Evolutionary conservation across 1,139 yeast species (phyloP).

Genomic region (Kluyveromyces sp.): DNA sequence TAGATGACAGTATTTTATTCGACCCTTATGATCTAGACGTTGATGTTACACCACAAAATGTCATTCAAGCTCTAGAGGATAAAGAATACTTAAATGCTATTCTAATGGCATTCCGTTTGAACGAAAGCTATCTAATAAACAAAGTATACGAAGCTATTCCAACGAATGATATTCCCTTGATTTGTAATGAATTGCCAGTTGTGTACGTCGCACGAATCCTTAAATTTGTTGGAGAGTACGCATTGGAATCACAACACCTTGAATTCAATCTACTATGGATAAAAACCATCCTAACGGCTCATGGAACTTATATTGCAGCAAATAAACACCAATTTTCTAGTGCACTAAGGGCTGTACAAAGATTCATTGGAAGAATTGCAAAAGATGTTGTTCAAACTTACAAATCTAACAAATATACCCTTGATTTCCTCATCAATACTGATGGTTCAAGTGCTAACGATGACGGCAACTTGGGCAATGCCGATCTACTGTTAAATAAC

Average conservation of each 20-base stretch:
- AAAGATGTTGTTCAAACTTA: conserved; percentile 60
- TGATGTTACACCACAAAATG: conserved; percentile 80
- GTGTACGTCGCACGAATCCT: conserved; percentile 67
- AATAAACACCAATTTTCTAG: conserved; percentile 60
- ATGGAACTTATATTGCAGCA: conserved; percentile 65
- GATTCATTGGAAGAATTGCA: conserved; percentile 67
- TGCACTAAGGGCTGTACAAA: conserved; percentile 61
- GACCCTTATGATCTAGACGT: conserved; percentile 95
- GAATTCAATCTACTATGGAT: conserved; percentile 85
- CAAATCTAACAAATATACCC: conserved; percentile 48
- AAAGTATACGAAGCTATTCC: conserved; percentile 74
- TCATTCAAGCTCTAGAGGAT: conserved; percentile 53
- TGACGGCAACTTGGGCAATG: too few relatives aligned
- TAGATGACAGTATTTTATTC: conserved; percentile 66
- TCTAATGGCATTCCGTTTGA: conserved; percentile 89
- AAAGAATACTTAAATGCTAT: conserved; percentile 73
- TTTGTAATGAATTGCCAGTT: conserved; percentile 60
- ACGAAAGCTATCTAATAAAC: conserved; percentile 68
- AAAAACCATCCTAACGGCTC: conserved; percentile 54
- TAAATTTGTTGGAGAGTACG: conserved; percentile 60
- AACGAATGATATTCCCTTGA: conserved; percentile 57
- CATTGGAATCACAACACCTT: conserved; percentile 73
- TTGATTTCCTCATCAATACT: conserved; percentile 36
- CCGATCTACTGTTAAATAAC: not conserved
- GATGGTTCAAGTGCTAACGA: conserved; percentile 19